Percentiles rank a stretch among this genome's conserved stretches.
phyloP scores from a whole-genome alignment of 2,329 filamentous ascomycete species.

The Calcarisporium arbuscula region DNA sequence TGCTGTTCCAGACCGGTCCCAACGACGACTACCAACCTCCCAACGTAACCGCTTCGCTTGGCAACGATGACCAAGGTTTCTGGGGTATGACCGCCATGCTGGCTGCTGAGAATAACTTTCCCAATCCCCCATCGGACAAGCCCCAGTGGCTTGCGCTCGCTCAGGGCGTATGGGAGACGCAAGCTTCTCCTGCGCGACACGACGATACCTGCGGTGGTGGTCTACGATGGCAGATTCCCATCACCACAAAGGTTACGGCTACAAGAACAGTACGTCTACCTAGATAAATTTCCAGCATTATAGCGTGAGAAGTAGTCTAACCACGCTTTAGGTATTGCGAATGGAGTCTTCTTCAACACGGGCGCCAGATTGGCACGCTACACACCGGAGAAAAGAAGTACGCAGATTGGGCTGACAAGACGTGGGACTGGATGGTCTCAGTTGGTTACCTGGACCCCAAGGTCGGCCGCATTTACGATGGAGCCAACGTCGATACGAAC shows the following conservation, averaged over 20 bases:
- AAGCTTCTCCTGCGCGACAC: conserved; percentile 52
- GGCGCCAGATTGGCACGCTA: conserved; percentile 66
- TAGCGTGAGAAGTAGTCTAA: not conserved
- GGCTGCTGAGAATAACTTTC: conserved; percentile 52
- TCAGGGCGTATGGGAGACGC: conserved; percentile 57
- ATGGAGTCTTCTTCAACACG: conserved; percentile 58
- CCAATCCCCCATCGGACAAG: conserved; percentile 42
- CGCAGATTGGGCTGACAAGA: conserved; percentile 54
- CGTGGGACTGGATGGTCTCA: conserved; percentile 54
- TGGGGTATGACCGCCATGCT: conserved; percentile 61
- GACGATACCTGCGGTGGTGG: conserved; percentile 50
- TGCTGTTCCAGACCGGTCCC: conserved; percentile 47
- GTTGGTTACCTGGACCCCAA: conserved; percentile 54
- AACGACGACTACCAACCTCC: conserved; percentile 49
- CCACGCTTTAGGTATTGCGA: conserved; percentile 36
- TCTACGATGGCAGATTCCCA: conserved; percentile 71
- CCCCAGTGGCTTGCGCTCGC: conserved; percentile 52
- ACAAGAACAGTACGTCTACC: conserved; percentile 52
- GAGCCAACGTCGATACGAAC: conserved; percentile 43
- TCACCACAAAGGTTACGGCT: conserved; percentile 67
- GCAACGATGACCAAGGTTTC: conserved; percentile 62
- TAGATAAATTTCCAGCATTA: not conserved
- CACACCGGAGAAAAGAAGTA: conserved; percentile 61
- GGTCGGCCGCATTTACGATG: conserved; percentile 56
- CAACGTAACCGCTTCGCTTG: conserved; percentile 45